Conservation (phyloP, 2,329 filamentous ascomycete genomes). For the Rachicladosporium sp. region DNA sequence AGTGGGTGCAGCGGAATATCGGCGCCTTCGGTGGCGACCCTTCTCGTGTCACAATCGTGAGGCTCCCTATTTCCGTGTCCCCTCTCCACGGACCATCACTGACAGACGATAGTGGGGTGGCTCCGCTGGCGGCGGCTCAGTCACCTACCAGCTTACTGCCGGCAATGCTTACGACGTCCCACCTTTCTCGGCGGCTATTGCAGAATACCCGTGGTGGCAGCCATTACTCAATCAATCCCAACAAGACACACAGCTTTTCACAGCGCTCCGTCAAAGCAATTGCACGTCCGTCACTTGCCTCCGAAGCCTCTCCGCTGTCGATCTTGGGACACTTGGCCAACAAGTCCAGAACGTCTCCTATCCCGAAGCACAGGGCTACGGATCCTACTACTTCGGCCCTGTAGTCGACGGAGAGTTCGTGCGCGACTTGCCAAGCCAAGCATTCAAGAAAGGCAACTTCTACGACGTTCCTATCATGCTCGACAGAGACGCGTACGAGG, state of each 20-base stretch:
- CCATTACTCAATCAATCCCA: slow-evolving; percentile 2
- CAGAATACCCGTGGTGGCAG: slow-evolving; percentile 25
- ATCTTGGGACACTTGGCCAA: slow-evolving; percentile 27
- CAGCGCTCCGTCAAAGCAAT: neutral
- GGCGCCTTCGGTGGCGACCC: slow-evolving; percentile 44
- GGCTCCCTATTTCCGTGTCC: no score
- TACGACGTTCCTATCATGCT: slow-evolving; percentile 34
- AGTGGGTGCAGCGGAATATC: slow-evolving; percentile 50
- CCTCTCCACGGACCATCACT: neutral
- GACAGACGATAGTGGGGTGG: slow-evolving; percentile 12
- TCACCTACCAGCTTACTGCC: slow-evolving; percentile 3
- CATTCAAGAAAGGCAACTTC: slow-evolving; percentile 31
- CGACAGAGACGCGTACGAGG: slow-evolving; percentile 41
- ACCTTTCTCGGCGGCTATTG: slow-evolving; percentile 23
- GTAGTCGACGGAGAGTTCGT: slow-evolving; percentile 38
- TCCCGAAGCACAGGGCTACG: slow-evolving; percentile 22
- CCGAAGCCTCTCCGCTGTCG: slow-evolving; percentile 18
- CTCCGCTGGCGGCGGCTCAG: slow-evolving; percentile 22
- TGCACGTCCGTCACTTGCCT: slow-evolving; percentile 25
- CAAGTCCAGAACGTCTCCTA: slow-evolving; percentile 24
- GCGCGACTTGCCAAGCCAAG: slow-evolving; percentile 36
- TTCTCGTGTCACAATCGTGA: slow-evolving; percentile 22
- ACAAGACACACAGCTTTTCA: neutral
- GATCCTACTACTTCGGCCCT: slow-evolving; percentile 30
- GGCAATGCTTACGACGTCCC: neutral